phyloP scores from a whole-genome alignment of 140 eudicot species.

The Flaveria floridana region DNA sequence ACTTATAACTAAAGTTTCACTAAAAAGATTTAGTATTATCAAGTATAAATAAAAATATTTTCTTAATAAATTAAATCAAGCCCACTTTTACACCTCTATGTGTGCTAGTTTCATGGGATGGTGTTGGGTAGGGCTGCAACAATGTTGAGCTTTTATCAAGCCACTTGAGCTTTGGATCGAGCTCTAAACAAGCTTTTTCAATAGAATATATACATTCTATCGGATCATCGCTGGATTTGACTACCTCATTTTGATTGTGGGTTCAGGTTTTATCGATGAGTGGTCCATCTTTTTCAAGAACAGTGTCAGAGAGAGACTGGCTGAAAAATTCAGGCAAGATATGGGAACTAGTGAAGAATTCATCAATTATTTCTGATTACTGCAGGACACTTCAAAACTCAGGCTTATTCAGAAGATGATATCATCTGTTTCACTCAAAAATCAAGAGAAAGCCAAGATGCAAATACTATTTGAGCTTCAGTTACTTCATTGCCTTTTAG shows the following conservation, averaged over 20 bases:
- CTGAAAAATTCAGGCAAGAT: conserved; percentile 85
- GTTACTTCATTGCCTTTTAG: background rate
- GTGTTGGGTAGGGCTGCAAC: too few relatives aligned
- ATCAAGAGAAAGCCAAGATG: background rate
- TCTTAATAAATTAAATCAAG: too few relatives aligned
- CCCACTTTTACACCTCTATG: too few relatives aligned
- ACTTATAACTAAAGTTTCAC: background rate
- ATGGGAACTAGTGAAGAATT: conserved; percentile 85
- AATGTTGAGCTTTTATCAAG: too few relatives aligned
- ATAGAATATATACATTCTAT: background rate
- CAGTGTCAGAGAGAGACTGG: conserved; percentile 94
- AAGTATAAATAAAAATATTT: background rate
- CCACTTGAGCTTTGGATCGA: background rate
- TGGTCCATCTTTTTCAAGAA: conserved; percentile 76
- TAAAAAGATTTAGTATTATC: background rate
- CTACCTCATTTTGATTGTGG: background rate
- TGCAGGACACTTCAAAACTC: conserved; percentile 69
- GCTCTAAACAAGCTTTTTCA: background rate
- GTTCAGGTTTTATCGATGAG: conserved; percentile 74
- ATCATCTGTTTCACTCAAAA: background rate
- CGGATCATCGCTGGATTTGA: background rate
- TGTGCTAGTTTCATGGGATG: too few relatives aligned
- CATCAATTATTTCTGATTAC: conserved; percentile 67
- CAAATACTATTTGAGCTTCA: background rate
- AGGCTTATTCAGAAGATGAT: conserved; percentile 68